Percentiles rank a stretch among this genome's conserved stretches.
Conservation (phyloP, 495 filamentous ascomycete species). For the Hypoxylon trugodes region DNA sequence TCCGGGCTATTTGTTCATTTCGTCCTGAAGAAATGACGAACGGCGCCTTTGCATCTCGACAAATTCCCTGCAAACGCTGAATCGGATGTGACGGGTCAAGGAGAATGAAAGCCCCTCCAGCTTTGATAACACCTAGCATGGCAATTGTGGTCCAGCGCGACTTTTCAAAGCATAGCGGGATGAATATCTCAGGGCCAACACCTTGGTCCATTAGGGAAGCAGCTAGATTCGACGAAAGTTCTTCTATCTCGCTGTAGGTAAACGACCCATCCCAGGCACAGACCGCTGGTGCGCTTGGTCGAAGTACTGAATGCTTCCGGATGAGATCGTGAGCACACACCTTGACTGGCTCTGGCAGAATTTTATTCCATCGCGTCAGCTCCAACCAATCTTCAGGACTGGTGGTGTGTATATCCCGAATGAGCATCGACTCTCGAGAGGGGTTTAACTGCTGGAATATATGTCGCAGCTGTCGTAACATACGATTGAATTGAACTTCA, state of each 20-base stretch:
- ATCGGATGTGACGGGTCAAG: slow-evolving; percentile 15
- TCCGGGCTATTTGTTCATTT: background rate
- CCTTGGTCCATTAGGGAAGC: slow-evolving; percentile 40
- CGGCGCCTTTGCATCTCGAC: background rate
- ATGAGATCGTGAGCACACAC: slow-evolving; percentile 16
- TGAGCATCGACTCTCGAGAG: background rate
- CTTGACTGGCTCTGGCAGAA: slow-evolving; percentile 33
- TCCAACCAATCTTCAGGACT: background rate
- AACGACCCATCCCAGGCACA: slow-evolving; percentile 46
- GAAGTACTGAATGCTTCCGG: background rate
- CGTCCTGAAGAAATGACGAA: background rate
- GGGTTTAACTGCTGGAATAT: background rate
- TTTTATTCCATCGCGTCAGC: slow-evolving; percentile 34
- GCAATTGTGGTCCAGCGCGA: slow-evolving; percentile 51
- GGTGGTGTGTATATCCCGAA: background rate
- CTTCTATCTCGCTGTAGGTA: slow-evolving; percentile 48
- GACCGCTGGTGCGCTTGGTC: slow-evolving; percentile 8
- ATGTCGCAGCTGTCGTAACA: background rate
- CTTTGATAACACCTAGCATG: slow-evolving; percentile 50
- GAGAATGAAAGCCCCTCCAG: slow-evolving; percentile 43
- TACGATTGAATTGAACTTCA: background rate
- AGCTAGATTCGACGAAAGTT: slow-evolving; percentile 46
- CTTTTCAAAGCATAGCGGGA: slow-evolving; percentile 58
- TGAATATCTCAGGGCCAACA: slow-evolving; percentile 44
- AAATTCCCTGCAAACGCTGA: slow-evolving; percentile 39